These are phyloP conservation scores for Fusarium sp. DNA, from an alignment of 2,329 filamentous ascomycete genomes.

Conservation along the genomic window DNA sequence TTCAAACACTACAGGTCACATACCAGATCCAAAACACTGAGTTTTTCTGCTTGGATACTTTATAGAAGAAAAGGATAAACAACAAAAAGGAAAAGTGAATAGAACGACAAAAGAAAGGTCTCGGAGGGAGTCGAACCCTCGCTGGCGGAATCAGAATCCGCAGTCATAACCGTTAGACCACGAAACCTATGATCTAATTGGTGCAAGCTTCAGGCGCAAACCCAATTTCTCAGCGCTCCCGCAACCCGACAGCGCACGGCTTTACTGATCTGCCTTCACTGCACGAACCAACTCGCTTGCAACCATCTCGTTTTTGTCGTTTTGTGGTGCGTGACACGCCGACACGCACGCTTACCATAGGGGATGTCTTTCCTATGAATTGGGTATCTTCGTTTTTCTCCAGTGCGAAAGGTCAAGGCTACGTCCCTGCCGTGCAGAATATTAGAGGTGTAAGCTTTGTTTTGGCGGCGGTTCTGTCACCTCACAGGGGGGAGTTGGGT, in stretches of 20 bases:
- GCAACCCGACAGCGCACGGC: fast-evolving
- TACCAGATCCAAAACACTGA: too few species aligned
- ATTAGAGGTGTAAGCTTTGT: background rate
- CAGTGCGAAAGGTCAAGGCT: too few species aligned
- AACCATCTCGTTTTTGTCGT: too few species aligned
- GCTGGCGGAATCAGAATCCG: slow-evolving; percentile 1
- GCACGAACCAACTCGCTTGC: background rate
- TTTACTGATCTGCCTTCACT: background rate
- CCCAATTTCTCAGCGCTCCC: fast-evolving
- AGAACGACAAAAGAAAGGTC: background rate
- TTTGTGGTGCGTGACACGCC: too few species aligned
- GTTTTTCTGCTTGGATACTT: too few species aligned
- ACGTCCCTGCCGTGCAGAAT: too few species aligned
- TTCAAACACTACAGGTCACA: too few species aligned
- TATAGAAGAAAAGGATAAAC: too few species aligned
- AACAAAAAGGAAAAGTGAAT: too few species aligned
- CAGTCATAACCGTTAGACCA: slow-evolving; percentile 1
- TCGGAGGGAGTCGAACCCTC: slow-evolving; percentile 1
- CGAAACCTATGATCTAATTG: background rate
- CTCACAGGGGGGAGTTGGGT: too few species aligned
- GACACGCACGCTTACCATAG: too few species aligned
- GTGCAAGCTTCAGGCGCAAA: background rate
- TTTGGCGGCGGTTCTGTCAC: background rate
- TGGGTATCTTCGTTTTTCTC: fast-evolving
- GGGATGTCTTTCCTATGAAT: background rate